phyloP scores from a whole-genome alignment of 2,329 filamentous ascomycete genomes.

The Penicillium corylophilum region DNA sequence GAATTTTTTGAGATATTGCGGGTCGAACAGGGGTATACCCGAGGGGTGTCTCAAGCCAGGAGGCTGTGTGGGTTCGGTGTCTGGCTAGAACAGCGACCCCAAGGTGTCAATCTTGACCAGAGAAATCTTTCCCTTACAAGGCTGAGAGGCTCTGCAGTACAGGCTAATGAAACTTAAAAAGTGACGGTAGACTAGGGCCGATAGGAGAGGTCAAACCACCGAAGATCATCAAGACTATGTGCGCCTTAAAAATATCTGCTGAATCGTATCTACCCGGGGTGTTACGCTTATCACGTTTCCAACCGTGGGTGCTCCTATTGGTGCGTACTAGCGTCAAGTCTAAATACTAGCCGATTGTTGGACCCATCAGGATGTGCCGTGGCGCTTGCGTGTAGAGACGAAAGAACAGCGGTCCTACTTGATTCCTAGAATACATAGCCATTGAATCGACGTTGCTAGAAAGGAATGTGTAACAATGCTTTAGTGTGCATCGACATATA shows the following conservation, averaged over 20 bases:
- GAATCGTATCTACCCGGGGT: not conserved
- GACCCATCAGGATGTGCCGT: not conserved
- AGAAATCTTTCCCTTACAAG: no score
- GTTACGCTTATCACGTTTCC: not conserved
- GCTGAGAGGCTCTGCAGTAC: not conserved
- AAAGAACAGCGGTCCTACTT: not conserved
- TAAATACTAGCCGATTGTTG: not conserved
- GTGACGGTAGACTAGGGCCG: not conserved
- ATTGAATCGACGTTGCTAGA: no score
- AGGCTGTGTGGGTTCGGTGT: not conserved
- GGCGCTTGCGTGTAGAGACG: not conserved
- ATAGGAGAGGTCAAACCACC: not conserved
- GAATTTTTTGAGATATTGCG: not conserved
- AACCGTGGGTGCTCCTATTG: slow-evolving; percentile 4
- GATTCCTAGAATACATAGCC: not conserved
- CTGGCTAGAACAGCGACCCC: not conserved
- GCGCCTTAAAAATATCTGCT: not conserved
- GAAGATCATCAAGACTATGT: not conserved
- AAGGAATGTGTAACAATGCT: no score
- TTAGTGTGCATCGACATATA: no score
- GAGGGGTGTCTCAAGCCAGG: not conserved
- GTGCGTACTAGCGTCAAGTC: slow-evolving; percentile 8
- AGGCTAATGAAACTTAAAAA: not conserved
- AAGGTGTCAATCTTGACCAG: no score
- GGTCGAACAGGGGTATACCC: not conserved